Evolutionary conservation across 768 basidiomycete genomes (phyloP).

Genomic region (Tricholoma matsutake): DNA sequence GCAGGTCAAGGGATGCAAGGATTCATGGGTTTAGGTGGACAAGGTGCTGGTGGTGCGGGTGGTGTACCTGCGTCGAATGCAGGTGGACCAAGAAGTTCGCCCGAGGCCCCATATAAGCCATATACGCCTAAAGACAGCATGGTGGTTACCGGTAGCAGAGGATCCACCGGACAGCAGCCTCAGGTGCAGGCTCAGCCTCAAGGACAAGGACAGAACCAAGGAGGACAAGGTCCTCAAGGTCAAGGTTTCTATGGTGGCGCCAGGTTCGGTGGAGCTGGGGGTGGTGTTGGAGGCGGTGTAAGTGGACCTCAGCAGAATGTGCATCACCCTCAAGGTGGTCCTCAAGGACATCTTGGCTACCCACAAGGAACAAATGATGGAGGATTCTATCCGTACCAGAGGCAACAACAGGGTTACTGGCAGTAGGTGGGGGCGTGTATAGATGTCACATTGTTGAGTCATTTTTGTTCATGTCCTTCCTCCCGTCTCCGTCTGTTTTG

Average conservation of each 20-base stretch:
- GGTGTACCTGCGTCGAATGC: slow-evolving; percentile 36
- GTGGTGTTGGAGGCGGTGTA: slow-evolving; percentile 34
- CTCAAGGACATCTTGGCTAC: slow-evolving; percentile 60
- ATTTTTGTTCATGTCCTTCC: slow-evolving; percentile 11
- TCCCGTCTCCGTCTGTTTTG: slow-evolving; percentile 5
- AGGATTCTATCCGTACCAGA: slow-evolving; percentile 71
- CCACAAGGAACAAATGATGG: slow-evolving; percentile 63
- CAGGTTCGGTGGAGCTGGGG: slow-evolving; percentile 39
- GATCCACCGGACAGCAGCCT: slow-evolving; percentile 37
- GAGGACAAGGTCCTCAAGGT: slow-evolving; percentile 48
- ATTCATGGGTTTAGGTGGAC: slow-evolving; percentile 63
- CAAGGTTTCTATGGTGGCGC: slow-evolving; percentile 49
- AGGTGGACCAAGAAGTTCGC: slow-evolving; percentile 55
- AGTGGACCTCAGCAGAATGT: slow-evolving; percentile 41
- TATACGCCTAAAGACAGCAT: slow-evolving; percentile 68
- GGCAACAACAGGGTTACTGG: slow-evolving; percentile 63
- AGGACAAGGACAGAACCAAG: slow-evolving; percentile 38
- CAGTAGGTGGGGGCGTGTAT: slow-evolving; percentile 36
- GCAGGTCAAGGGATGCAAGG: slow-evolving; percentile 58
- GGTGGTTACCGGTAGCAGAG: slow-evolving; percentile 43
- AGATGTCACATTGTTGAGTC: slow-evolving; percentile 8
- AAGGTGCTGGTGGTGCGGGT: slow-evolving; percentile 37
- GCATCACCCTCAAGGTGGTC: slow-evolving; percentile 42
- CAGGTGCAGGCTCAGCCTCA: slow-evolving; percentile 50
- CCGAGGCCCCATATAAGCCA: slow-evolving; percentile 74